Evolutionary conservation across 306 rosid species (phyloP).

Genomic region (Quercus mongolica): DNA sequence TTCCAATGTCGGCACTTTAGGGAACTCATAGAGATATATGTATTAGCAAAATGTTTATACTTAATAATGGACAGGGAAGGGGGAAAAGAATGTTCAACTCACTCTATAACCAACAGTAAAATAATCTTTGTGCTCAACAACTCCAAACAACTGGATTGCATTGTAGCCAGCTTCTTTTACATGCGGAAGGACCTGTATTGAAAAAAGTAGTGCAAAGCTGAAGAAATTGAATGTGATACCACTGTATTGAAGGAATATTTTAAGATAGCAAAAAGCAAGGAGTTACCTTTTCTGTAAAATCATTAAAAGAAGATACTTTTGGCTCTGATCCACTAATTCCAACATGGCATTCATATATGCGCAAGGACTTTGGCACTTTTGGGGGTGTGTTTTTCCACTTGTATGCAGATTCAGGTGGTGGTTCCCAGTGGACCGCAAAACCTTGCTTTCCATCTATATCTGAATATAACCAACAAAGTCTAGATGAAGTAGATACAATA

Average conservation of each 20-base stretch:
- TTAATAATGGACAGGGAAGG: conserved; percentile 4
- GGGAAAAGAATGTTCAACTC: conserved; percentile 31
- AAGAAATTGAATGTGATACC: conserved; percentile 3
- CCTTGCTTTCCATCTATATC: conserved; percentile 72
- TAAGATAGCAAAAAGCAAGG: background rate
- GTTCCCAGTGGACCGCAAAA: conserved; percentile 96
- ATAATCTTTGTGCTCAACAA: conserved; percentile 92
- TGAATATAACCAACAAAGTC: conserved; percentile 29
- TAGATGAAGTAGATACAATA: conserved; percentile 4
- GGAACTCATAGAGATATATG: conserved; percentile 12
- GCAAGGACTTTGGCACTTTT: conserved; percentile 61
- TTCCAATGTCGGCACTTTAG: conserved; percentile 4
- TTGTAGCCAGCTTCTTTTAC: conserved; percentile 89
- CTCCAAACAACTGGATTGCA: conserved; percentile 86
- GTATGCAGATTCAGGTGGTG: conserved; percentile 76
- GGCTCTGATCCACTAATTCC: conserved; percentile 96
- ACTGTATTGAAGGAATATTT: conserved; percentile 10
- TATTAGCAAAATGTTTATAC: conserved; percentile 1
- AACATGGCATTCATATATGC: conserved; percentile 92
- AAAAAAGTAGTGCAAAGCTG: conserved; percentile 13
- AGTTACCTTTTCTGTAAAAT: conserved; percentile 63
- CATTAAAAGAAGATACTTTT: conserved; percentile 71
- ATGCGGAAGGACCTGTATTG: conserved; percentile 82
- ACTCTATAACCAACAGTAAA: conserved; percentile 95
- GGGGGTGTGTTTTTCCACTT: conserved; percentile 73